These are phyloP conservation scores for Fusarium armeniacum DNA, from an alignment of 2,329 filamentous ascomycete genomes.

Conservation along the genomic window DNA sequence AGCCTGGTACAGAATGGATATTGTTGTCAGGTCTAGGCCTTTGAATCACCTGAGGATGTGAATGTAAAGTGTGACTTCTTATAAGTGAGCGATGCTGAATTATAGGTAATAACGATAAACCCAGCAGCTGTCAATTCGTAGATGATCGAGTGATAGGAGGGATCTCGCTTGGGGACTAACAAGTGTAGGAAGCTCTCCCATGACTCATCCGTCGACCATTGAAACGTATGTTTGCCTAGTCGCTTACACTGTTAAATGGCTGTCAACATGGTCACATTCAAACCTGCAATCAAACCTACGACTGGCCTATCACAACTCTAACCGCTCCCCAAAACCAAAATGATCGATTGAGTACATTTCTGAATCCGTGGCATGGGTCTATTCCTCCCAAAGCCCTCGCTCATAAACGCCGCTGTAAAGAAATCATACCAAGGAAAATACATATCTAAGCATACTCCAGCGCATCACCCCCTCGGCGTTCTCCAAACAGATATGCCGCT, in stretches of 20 bases:
- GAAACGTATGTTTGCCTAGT: neutral
- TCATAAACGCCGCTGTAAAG: conserved; percentile 35
- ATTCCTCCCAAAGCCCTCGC: conserved; percentile 27
- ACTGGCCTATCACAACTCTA: neutral
- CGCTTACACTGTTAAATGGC: neutral
- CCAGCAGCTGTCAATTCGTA: neutral
- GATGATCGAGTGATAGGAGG: neutral
- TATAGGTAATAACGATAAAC: neutral
- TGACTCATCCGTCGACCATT: neutral
- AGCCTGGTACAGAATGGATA: neutral
- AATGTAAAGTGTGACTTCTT: neutral
- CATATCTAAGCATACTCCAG: conserved; percentile 48
- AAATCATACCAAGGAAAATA: conserved; percentile 22
- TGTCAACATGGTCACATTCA: conserved; percentile 17
- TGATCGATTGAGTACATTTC: conserved; percentile 11
- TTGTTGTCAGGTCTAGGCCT: neutral
- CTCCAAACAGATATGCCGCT: conserved; percentile 89
- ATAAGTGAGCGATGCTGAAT: neutral
- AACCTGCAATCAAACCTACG: conserved; percentile 29
- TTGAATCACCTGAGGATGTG: neutral
- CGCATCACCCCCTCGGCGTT: conserved; percentile 58
- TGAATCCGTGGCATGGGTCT: conserved; percentile 33
- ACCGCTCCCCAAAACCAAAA: conserved; percentile 3
- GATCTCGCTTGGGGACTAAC: neutral
- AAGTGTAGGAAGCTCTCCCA: too few species aligned